Conservation (phyloP, 805 yeast genomes). For the Candida mattraensis region DNA sequence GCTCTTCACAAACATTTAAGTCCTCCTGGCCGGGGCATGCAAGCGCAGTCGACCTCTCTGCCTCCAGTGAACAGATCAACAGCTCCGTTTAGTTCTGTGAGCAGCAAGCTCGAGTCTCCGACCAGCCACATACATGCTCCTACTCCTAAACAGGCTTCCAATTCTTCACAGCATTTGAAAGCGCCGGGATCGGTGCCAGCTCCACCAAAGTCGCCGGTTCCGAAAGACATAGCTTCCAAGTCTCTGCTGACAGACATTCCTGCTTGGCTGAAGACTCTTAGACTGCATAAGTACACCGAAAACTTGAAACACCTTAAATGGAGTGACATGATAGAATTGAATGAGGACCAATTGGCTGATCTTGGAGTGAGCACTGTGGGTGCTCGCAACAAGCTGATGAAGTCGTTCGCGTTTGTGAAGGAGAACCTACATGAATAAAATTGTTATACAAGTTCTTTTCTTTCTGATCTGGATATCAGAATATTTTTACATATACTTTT, state of each 20-base stretch:
- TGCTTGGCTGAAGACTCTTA: constrained; percentile 83
- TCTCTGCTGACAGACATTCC: constrained; percentile 75
- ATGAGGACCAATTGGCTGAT: constrained; percentile 66
- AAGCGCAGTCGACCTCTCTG: constrained; percentile 23
- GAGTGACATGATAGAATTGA: constrained; percentile 71
- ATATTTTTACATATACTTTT: not conserved
- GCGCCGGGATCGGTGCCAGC: constrained; percentile 9
- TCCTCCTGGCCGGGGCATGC: constrained; percentile 15
- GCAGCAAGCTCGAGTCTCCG: constrained; percentile 11
- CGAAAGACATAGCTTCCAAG: constrained; percentile 50
- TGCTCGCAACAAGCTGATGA: constrained; percentile 88
- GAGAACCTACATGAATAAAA: constrained; percentile 38
- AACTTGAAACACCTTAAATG: constrained; percentile 74
- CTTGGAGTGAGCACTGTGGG: constrained; percentile 93
- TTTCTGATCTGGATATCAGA: constrained; percentile 13
- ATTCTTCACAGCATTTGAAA: constrained; percentile 10
- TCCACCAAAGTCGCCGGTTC: constrained; percentile 42
- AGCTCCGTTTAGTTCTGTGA: constrained; percentile 5
- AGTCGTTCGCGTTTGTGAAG: constrained; percentile 84
- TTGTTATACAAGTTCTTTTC: too few species aligned
- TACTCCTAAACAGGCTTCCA: constrained; percentile 15
- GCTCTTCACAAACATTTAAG: constrained; percentile 16
- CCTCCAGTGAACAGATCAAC: constrained; percentile 22
- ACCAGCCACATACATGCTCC: constrained; percentile 14
- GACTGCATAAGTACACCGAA: constrained; percentile 93